These are phyloP conservation scores for Ophiostoma ulmi DNA, from an alignment of 2,329 filamentous ascomycete species.

Conservation along the genomic window DNA sequence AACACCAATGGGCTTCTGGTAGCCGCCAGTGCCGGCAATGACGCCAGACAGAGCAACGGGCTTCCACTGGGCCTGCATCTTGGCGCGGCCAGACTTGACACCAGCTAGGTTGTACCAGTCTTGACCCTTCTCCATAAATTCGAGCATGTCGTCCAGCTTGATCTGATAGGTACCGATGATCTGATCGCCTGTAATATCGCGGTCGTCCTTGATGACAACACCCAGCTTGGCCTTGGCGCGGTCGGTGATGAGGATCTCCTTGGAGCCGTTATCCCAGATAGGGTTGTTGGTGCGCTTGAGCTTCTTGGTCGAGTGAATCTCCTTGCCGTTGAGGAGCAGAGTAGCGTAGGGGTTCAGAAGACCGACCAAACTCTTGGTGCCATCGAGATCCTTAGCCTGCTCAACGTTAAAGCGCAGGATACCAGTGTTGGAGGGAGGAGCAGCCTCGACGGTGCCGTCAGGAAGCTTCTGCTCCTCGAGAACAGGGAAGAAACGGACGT, in stretches of 20 bases:
- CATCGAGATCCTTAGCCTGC: conserved; percentile 93
- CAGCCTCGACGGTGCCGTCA: conserved; percentile 72
- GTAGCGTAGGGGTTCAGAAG: conserved; percentile 85
- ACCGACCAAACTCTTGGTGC: conserved; percentile 85
- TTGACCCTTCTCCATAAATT: conserved; percentile 84
- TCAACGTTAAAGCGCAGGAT: conserved; percentile 91
- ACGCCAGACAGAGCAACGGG: conserved; percentile 82
- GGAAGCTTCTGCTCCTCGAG: conserved; percentile 65
- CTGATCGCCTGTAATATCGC: conserved; percentile 76
- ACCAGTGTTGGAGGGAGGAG: conserved; percentile 86
- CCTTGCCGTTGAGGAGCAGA: conserved; percentile 85
- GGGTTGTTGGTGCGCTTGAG: conserved; percentile 97
- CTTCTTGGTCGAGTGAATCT: conserved; percentile 83
- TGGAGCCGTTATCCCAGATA: conserved; percentile 87
- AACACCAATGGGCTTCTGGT: conserved; percentile 88
- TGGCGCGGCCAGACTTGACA: conserved; percentile 75
- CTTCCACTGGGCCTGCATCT: conserved; percentile 92
- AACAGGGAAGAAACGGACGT: conserved; percentile 94
- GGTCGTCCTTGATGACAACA: conserved; percentile 90
- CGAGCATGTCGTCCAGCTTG: conserved; percentile 87
- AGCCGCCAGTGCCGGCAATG: conserved; percentile 73
- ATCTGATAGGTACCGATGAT: conserved; percentile 90
- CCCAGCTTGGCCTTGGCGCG: conserved; percentile 85
- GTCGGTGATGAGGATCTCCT: conserved; percentile 93
- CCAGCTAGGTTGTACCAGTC: conserved; percentile 92